These are phyloP conservation scores for Bocquillonia castaneifolia DNA, from an alignment of 441 rosid genomes.

Conservation along the genomic window DNA sequence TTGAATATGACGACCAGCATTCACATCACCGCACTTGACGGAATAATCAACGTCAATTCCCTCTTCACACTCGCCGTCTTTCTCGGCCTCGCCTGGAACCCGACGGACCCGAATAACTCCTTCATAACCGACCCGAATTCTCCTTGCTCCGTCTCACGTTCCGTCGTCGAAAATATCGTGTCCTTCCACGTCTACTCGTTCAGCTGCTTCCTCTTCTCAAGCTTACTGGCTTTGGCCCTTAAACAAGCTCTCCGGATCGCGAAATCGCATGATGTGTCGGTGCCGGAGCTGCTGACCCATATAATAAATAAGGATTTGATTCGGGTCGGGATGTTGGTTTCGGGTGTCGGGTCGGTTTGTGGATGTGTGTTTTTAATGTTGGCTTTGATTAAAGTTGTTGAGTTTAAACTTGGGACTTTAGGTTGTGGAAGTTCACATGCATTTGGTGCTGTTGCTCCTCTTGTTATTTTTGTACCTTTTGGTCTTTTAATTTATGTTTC, in stretches of 20 bases:
- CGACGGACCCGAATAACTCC: conserved; percentile 35
- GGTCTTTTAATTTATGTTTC: conserved; percentile 51
- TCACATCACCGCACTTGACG: conserved; percentile 85
- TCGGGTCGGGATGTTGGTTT: conserved; percentile 66
- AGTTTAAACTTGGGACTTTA: conserved; percentile 69
- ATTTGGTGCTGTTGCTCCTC: conserved; percentile 64
- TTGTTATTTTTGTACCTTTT: conserved; percentile 58
- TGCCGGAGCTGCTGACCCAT: conserved; percentile 24
- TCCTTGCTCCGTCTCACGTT: conserved; percentile 36
- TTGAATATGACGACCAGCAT: conserved; percentile 58
- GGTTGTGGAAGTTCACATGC: conserved; percentile 64
- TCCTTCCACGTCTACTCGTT: conserved; percentile 84
- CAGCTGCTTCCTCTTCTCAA: conserved; percentile 74
- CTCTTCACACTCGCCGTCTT: conserved; percentile 86
- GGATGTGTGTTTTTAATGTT: conserved; percentile 69
- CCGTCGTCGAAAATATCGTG: conserved; percentile 50
- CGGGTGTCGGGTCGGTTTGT: conserved; percentile 61
- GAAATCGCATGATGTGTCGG: conserved; percentile 17
- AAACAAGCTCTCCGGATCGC: conserved; percentile 64
- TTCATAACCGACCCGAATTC: conserved; percentile 30
- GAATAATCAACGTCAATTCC: conserved; percentile 72
- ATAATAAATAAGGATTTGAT: conserved; percentile 47
- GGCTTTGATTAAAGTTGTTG: conserved; percentile 70
- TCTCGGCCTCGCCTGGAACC: conserved; percentile 65
- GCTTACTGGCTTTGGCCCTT: conserved; percentile 67